Conservation (phyloP, 2,329 filamentous ascomycete species). For the Diaporthe sp. region DNA sequence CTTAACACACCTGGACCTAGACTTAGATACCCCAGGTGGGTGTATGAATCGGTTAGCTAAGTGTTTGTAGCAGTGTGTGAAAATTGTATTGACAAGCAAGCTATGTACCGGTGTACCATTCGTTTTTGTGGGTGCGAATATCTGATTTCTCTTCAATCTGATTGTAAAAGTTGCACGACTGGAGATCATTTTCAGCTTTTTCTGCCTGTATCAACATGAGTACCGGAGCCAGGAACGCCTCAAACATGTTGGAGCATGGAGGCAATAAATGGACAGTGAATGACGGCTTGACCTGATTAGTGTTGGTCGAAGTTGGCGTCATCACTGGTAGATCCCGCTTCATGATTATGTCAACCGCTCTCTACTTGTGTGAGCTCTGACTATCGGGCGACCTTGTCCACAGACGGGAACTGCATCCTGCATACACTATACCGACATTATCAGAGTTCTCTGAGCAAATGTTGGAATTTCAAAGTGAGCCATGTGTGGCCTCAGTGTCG, state of each 20-base stretch:
- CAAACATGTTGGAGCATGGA: not conserved
- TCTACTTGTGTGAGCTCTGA: not conserved
- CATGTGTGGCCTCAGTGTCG: slow-evolving; percentile 26
- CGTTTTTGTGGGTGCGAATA: too few species aligned
- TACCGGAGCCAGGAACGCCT: not conserved
- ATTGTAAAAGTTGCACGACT: not conserved
- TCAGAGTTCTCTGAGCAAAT: not conserved
- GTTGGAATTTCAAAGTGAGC: too few species aligned
- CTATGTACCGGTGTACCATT: too few species aligned
- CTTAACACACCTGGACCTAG: too few species aligned
- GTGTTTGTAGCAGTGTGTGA: too few species aligned
- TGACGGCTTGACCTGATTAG: slow-evolving; percentile 13
- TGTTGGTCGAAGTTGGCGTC: slow-evolving; percentile 1
- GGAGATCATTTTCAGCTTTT: not conserved
- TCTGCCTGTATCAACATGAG: not conserved
- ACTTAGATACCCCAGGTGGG: too few species aligned
- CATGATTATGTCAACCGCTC: too few species aligned
- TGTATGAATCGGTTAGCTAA: too few species aligned
- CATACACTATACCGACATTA: not conserved
- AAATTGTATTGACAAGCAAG: too few species aligned
- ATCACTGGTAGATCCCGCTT: not conserved
- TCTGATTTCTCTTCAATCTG: too few species aligned
- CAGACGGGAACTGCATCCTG: too few species aligned
- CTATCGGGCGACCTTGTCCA: not conserved
- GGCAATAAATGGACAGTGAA: not conserved